These are phyloP conservation scores for Dendrobium officinale DNA, from an alignment of 106 monocot species.

Conservation along the genomic window DNA sequence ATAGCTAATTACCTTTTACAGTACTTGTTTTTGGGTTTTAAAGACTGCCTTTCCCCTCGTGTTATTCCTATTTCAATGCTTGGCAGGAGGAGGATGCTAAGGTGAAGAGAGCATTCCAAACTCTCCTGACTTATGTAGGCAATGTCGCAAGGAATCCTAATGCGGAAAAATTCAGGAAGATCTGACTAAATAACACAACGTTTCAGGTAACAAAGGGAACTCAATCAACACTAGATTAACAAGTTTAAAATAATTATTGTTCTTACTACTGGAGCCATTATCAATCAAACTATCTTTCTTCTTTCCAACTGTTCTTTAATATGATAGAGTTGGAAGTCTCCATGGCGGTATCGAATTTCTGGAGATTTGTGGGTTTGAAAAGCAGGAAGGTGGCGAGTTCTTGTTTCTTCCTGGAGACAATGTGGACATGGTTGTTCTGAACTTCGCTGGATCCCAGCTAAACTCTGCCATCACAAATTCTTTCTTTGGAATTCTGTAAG, in stretches of 20 bases:
- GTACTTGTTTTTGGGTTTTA: not conserved
- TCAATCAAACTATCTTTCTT: not conserved
- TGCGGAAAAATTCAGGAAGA: no score
- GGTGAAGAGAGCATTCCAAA: conserved; percentile 97
- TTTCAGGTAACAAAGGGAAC: no score
- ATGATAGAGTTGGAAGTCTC: conserved; percentile 80
- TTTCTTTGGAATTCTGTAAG: conserved; percentile 86
- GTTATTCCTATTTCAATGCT: not conserved
- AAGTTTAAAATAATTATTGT: not conserved
- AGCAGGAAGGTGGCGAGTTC: conserved; percentile 54
- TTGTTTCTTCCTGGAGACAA: conserved; percentile 64
- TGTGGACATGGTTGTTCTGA: conserved; percentile 61
- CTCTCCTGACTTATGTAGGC: conserved; percentile 48
- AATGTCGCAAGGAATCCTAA: no score
- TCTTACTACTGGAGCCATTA: not conserved
- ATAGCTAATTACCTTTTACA: not conserved
- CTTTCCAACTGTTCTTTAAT: conserved; percentile 9
- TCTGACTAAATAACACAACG: no score
- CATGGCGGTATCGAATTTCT: conserved; percentile 77
- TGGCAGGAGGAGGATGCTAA: conserved; percentile 86
- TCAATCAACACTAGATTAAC: not conserved
- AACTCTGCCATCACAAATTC: conserved; percentile 85
- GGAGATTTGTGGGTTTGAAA: conserved; percentile 81
- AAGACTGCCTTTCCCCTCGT: not conserved
- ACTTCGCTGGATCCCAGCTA: conserved; percentile 69